Evolutionary conservation across 2,329 filamentous ascomycete species (phyloP), one percentile per base, ranked within the genome.

Genomic region (Chrysoporthe puriensis): DNA sequence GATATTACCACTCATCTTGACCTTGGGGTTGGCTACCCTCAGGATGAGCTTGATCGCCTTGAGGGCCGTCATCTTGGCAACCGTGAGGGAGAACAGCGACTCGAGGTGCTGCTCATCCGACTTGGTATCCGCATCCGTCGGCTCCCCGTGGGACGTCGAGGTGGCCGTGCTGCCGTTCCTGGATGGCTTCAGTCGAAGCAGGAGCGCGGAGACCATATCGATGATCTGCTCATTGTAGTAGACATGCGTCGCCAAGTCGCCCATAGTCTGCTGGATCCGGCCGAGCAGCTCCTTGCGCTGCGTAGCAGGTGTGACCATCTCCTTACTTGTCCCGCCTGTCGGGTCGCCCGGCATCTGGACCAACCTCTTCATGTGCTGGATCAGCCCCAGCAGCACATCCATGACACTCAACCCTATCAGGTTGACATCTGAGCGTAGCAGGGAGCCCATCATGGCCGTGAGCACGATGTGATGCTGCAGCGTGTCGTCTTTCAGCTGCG

Each of bases 151-250:
- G 0, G 82, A 78, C 0, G 83, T 79, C 0, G 83, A 80, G 64
- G 77, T 82, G 3, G 74, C 69, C 9, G 77, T 77, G 71, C 81
- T 84, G 21, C 77, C 73, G 1, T 80, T 78, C 48, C 79, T 80
- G 1, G 81, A 77, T 3, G 94, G 92, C 77, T 92, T 96, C 42
- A 98, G 84, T 26, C 93, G 90, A 42, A 87, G 81, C 18, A 98
- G 81, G 57, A 98, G 90, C 0, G 93, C 89, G 26, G 89, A 86
- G 63, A 97, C 89, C 93, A 98, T 97, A 78, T 99, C 96, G 1
- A 92, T 90, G 66, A 98, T 93, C 78, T 99, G 96, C 73, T 98
- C 95, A 1, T 92, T 92, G 77, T 99, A 99, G 81, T 99, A 99
- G 43, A 97, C 90, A 75, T 99, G 96, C 0, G 93, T 97, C 2